Evolutionary conservation across 495 filamentous ascomycete species (phyloP).

Genomic region (Letharia lupina): DNA sequence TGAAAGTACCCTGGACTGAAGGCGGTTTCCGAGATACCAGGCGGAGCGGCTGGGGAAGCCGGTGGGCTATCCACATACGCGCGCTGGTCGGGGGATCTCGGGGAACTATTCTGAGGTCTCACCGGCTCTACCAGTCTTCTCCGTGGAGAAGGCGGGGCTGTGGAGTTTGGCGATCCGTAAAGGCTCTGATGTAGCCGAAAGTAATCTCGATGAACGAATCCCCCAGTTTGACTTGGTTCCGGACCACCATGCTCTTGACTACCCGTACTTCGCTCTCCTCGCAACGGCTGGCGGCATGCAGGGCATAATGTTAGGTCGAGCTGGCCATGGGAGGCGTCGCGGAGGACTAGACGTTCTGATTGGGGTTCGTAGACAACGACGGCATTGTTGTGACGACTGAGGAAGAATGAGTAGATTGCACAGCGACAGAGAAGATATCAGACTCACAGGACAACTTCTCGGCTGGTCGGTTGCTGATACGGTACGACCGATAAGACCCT

Average conservation of each 20-base stretch:
- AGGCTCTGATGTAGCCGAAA: slow-evolving; percentile 73
- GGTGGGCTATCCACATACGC: slow-evolving; percentile 47
- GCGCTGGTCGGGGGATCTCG: slow-evolving; percentile 27
- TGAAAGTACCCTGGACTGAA: slow-evolving; percentile 90
- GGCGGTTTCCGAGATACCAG: slow-evolving; percentile 71
- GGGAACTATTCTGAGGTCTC: slow-evolving; percentile 31
- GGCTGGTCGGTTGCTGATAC: slow-evolving; percentile 29
- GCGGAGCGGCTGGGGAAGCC: slow-evolving; percentile 36
- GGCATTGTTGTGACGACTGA: slow-evolving; percentile 80
- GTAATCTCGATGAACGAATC: slow-evolving; percentile 82
- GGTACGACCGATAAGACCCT: slow-evolving; percentile 25
- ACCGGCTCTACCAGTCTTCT: slow-evolving; percentile 45
- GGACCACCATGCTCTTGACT: slow-evolving; percentile 34
- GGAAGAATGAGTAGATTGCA: slow-evolving; percentile 5
- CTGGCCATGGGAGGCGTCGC: slow-evolving; percentile 44
- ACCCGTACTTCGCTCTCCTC: slow-evolving; percentile 38
- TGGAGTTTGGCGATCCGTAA: slow-evolving; percentile 42
- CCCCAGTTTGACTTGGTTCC: slow-evolving; percentile 39
- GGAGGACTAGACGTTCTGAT: slow-evolving; percentile 75
- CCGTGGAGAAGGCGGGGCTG: slow-evolving; percentile 43
- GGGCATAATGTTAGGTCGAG: slow-evolving; percentile 65
- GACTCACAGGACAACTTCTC: slow-evolving; percentile 45
- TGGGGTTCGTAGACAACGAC: slow-evolving; percentile 84
- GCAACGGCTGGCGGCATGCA: slow-evolving; percentile 75
- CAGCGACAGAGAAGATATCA: background rate